Percentiles rank a stretch among this genome's conserved stretches.
Evolutionary conservation across 176 grass and related monocot species (phyloP).

Genomic region (Themeda triandra): DNA sequence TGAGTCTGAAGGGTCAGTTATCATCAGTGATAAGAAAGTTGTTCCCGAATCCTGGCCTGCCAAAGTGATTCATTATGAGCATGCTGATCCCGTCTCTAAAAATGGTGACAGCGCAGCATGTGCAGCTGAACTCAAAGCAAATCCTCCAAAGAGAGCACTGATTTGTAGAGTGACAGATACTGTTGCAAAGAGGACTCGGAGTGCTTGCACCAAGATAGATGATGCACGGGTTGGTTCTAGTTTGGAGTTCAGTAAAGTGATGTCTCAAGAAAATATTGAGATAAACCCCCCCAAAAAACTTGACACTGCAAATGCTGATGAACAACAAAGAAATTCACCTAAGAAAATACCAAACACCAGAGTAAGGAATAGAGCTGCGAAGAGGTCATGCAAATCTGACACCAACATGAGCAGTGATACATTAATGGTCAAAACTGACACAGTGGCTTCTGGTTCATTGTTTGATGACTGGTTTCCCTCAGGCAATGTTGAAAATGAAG

Average conservation of each 20-base stretch:
- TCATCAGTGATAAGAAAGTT: constrained; percentile 2
- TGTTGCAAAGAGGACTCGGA: constrained; percentile 17
- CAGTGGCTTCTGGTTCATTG: not conserved
- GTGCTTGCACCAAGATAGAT: not conserved
- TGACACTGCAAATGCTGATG: constrained; percentile 27
- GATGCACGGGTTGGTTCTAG: constrained; percentile 1
- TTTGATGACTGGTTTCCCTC: constrained; percentile 30
- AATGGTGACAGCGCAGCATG: not conserved
- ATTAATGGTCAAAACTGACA: constrained; percentile 24
- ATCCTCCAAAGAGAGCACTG: constrained; percentile 9
- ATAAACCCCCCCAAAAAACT: constrained; percentile 9
- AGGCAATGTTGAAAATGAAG: constrained; percentile 13
- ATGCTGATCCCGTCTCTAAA: constrained; percentile 11
- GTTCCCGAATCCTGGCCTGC: constrained; percentile 11
- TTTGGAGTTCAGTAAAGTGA: constrained; percentile 27
- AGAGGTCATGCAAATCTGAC: constrained; percentile 17
- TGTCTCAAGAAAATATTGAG: constrained; percentile 26
- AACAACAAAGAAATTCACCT: constrained; percentile 14
- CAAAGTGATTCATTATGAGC: constrained; percentile 1
- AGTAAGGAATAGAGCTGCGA: constrained; percentile 24
- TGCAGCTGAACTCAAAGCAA: constrained; percentile 2
- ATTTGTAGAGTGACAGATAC: not conserved
- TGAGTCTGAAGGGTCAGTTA: constrained; percentile 28
- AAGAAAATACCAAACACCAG: constrained; percentile 22
- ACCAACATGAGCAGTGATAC: constrained; percentile 9